Percentiles rank a stretch among this genome's conserved stretches.
phyloP scores from a whole-genome alignment of 768 basidiomycete species.

The Chlorophyllum brunneum region DNA sequence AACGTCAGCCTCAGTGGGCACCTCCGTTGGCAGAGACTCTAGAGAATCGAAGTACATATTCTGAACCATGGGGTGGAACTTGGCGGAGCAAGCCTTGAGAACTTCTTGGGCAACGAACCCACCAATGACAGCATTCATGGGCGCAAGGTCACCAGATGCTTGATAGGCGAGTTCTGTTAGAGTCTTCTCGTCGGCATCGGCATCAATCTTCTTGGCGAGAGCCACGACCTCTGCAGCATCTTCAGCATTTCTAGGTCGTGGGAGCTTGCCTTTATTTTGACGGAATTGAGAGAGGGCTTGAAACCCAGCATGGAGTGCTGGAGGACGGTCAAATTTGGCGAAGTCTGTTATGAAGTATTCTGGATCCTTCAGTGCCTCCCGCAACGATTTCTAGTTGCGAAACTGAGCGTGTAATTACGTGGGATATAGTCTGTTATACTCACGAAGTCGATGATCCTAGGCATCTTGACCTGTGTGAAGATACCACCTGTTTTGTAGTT shows the following conservation, averaged over 20 bases:
- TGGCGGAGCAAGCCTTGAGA: conserved; percentile 93
- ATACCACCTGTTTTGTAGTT: conserved; percentile 86
- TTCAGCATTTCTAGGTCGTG: conserved; percentile 75
- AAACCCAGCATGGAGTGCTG: conserved; percentile 90
- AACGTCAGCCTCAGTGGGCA: conserved; percentile 81
- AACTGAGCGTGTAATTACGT: not conserved
- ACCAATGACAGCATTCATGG: conserved; percentile 89
- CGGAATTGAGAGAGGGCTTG: conserved; percentile 85
- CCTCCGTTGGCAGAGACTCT: conserved; percentile 77
- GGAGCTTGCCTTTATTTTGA: conserved; percentile 60
- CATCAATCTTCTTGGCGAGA: conserved; percentile 74
- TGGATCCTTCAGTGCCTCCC: conserved; percentile 76
- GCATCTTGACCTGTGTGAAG: conserved; percentile 99
- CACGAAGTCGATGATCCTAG: conserved; percentile 92
- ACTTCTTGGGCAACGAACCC: conserved; percentile 98
- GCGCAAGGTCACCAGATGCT: conserved; percentile 85
- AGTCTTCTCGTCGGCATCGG: conserved; percentile 76
- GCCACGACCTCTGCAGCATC: conserved; percentile 74
- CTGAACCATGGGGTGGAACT: conserved; percentile 96
- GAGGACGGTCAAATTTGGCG: conserved; percentile 92
- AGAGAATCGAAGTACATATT: conserved; percentile 96
- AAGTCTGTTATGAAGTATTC: conserved; percentile 96
- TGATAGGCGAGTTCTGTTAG: conserved; percentile 87
- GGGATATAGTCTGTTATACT: conserved; percentile 31
- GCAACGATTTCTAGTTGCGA: conserved; percentile 76